These are phyloP conservation scores for Penicillium samsonianum DNA, from an alignment of 495 filamentous ascomycete species.

Conservation along the genomic window DNA sequence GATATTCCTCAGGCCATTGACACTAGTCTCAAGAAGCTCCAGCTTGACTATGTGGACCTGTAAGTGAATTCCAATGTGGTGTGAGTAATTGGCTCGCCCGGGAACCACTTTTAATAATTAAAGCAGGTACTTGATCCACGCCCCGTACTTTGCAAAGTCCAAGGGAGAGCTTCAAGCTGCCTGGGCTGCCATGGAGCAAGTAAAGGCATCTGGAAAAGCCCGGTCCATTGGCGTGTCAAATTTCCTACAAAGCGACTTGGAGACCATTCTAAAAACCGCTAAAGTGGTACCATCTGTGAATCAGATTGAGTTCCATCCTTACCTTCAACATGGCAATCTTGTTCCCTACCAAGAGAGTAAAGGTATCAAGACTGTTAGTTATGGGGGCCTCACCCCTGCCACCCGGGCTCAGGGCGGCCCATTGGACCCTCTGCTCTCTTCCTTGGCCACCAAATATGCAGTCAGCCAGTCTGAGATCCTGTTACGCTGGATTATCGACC, in stretches of 20 bases:
- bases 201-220: conserved; percentile 67
- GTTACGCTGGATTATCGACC: conserved; percentile 78
- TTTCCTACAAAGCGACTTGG: conserved; percentile 66
- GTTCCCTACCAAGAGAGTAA: conserved; percentile 64
- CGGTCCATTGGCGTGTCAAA: conserved; percentile 86
- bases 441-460: conserved; percentile 73
- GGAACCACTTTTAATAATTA: not conserved
- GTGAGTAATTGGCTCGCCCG: not conserved
- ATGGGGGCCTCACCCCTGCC: conserved; percentile 65
- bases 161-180: conserved; percentile 64
- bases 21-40: conserved; percentile 70
- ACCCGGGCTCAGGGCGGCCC: conserved; percentile 69
- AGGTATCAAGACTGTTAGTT: conserved; percentile 69
- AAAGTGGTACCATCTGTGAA: conserved; percentile 69
- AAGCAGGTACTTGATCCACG: conserved; percentile 76
- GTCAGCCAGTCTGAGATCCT: conserved; percentile 69
- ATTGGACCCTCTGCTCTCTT: conserved; percentile 59
- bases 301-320: conserved; percentile 88
- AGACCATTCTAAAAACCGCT: conserved; percentile 66
- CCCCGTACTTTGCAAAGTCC: conserved; percentile 66
- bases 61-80: conserved; percentile 30
- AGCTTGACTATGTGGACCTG: conserved; percentile 79
- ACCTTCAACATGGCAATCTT: conserved; percentile 75
- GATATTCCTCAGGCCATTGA: conserved; percentile 68
- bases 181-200: conserved; percentile 77